Evolutionary conservation across 148 eudicot species (phyloP).

Genomic region (Vaccinium myrtillus): DNA sequence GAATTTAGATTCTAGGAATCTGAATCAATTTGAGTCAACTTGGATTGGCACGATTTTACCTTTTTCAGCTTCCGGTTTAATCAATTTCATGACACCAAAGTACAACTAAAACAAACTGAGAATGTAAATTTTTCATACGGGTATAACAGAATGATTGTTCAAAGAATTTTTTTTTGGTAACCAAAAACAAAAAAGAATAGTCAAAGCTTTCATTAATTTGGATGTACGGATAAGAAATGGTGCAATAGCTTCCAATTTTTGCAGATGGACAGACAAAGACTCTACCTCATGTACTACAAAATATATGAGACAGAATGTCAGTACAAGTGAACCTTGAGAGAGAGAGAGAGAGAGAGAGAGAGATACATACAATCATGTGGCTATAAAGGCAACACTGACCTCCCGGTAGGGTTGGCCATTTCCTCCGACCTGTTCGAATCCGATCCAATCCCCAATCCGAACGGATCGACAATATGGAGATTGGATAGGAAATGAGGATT

Average conservation of each 20-base stretch:
- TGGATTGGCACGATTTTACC: background rate
- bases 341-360: background rate
- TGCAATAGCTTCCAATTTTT: conserved; percentile 9
- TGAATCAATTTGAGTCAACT: too few relatives aligned
- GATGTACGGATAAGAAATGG: background rate
- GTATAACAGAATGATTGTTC: background rate
- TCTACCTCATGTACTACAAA: conserved; percentile 1
- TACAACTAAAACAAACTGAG: background rate
- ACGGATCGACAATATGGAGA: too few relatives aligned
- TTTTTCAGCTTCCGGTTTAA: background rate
- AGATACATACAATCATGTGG: too few relatives aligned
- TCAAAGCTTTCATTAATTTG: too few relatives aligned
- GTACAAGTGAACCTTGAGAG: background rate
- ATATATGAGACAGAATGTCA: background rate
- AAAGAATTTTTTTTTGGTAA: too few relatives aligned
- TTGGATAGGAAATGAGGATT: too few relatives aligned
- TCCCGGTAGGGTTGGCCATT: too few relatives aligned
- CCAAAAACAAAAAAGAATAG: too few relatives aligned
- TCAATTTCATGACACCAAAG: background rate
- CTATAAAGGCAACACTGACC: background rate
- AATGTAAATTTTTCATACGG: background rate
- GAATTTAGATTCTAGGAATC: too few relatives aligned
- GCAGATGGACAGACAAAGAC: background rate
- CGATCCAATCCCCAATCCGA: too few relatives aligned
- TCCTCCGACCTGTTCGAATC: too few relatives aligned